phyloP scores from a whole-genome alignment of 2,329 filamentous ascomycete genomes.

The Hymenoscyphus infarciens region DNA sequence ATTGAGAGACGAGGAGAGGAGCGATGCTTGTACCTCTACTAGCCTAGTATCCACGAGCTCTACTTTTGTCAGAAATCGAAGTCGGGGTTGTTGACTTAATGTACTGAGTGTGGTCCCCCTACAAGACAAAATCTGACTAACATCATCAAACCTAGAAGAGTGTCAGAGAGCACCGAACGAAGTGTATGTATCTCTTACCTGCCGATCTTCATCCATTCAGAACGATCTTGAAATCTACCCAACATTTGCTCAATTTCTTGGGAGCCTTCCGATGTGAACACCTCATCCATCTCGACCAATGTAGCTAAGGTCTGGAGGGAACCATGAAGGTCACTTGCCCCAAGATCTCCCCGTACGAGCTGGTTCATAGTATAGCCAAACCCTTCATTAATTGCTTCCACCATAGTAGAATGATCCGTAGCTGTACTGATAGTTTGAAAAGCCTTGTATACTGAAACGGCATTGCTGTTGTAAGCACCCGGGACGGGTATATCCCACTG shows the following conservation, averaged over 20 bases:
- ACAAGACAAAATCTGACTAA: slow-evolving; percentile 76
- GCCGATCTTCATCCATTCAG: slow-evolving; percentile 78
- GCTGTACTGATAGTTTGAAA: slow-evolving; percentile 76
- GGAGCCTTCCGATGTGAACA: slow-evolving; percentile 58
- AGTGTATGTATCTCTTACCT: slow-evolving; percentile 51
- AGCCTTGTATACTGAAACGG: slow-evolving; percentile 71
- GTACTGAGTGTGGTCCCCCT: slow-evolving; percentile 80
- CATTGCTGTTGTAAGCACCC: slow-evolving; percentile 55
- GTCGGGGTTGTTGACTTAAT: slow-evolving; percentile 64
- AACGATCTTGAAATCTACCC: slow-evolving; percentile 59
- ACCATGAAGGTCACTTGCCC: slow-evolving; percentile 50
- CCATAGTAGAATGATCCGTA: slow-evolving; percentile 50
- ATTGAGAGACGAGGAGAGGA: slow-evolving; percentile 71
- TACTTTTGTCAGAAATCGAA: slow-evolving; percentile 60
- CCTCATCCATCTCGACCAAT: slow-evolving; percentile 77
- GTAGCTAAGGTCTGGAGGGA: slow-evolving; percentile 64
- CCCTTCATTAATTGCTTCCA: slow-evolving; percentile 59
- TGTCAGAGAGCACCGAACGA: slow-evolving; percentile 18
- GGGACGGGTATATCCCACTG: slow-evolving; percentile 89
- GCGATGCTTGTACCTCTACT: slow-evolving; percentile 72
- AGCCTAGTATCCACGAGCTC: slow-evolving; percentile 61
- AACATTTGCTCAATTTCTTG: slow-evolving; percentile 61
- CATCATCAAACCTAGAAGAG: slow-evolving; percentile 63
- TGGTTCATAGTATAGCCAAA: slow-evolving; percentile 57
- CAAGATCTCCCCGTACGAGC: slow-evolving; percentile 48